phyloP scores from a whole-genome alignment of 768 basidiomycete genomes.

The Pisolithus marmoratus region DNA sequence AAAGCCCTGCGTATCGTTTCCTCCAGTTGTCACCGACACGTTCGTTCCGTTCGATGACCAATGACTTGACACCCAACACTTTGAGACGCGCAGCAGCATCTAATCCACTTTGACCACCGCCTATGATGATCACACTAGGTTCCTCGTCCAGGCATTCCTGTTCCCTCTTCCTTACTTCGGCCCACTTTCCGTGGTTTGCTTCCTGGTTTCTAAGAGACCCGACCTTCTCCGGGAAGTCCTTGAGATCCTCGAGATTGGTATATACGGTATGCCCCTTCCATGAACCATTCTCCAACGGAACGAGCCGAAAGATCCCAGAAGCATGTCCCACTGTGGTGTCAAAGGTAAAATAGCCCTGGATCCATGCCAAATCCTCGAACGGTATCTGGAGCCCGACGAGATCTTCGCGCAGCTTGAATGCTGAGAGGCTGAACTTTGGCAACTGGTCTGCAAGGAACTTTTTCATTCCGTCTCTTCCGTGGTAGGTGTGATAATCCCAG shows the following conservation, averaged over 20 bases:
- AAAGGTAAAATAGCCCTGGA: conserved; percentile 53
- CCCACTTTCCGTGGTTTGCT: conserved; percentile 54
- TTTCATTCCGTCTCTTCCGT: conserved; percentile 32
- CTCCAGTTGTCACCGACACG: conserved; percentile 57
- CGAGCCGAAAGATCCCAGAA: conserved; percentile 49
- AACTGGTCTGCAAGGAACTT: conserved; percentile 38
- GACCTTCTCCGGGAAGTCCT: conserved; percentile 45
- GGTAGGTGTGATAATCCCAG: conserved; percentile 50
- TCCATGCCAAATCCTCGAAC: conserved; percentile 53
- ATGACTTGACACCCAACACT: conserved; percentile 45
- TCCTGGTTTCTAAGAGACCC: conserved; percentile 39
- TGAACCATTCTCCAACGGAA: conserved; percentile 31
- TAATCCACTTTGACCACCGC: conserved; percentile 66
- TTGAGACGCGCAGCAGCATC: conserved; percentile 31
- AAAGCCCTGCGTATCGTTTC: conserved; percentile 52
- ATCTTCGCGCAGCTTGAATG: conserved; percentile 11
- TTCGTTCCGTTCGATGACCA: conserved; percentile 52
- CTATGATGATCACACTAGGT: conserved; percentile 57
- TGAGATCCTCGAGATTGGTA: conserved; percentile 56
- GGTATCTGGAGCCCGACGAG: conserved; percentile 32
- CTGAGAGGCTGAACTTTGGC: conserved; percentile 14
- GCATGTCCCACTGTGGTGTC: conserved; percentile 43
- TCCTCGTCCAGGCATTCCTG: conserved; percentile 40
- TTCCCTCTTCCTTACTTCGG: conserved; percentile 36
- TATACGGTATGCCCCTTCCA: conserved; percentile 37